Evolutionary conservation across 1,284 basidiomycete species (phyloP), one percentile per base, ranked within the genome.

Genomic region (Boletellus deceptivus): DNA sequence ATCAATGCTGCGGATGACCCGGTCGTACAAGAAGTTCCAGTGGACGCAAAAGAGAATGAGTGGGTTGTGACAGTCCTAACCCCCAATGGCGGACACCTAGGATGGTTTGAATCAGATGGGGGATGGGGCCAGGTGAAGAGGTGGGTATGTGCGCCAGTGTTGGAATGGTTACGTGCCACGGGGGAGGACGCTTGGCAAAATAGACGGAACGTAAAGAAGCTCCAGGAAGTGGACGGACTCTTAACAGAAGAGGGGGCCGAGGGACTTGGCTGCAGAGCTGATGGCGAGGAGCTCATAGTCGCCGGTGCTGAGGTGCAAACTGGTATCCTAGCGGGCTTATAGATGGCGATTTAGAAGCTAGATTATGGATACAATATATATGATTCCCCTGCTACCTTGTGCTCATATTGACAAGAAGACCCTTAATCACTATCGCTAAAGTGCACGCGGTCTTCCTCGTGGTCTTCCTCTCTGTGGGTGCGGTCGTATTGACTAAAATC

Each of bases 1-100:
- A 79, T 99, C 59, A 96, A 93, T 64, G 83, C 96, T 1, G 81
- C 82, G 36, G 95, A 99, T 69, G 96, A 99, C 71, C 97, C 97
- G 2, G 84, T 98, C 22, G 86, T 85, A 51, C 79, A 72, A 49
- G 76, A 79, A 50, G 72, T 86, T 38, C 89, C 84, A 4, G 74
- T 78, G 56, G 75, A 84, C 53, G 75, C 79, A 7, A 73, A 77
- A 50, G 75, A 74, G 11, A 89, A 86, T 53, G 71, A 74, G 2
- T 82, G 84, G 66, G 81, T 93, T 11, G 79, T 85, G 10, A 80
- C 90, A 63, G 87, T 78, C 13, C 72, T 91, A 48, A 96, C 96
- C 0, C 73, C 77, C 33, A 77, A 79, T 16, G 96, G 97, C 1
- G 97, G 97, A 0, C 96, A 99, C 72, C 76, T 99, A 16, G 96